These are phyloP conservation scores for Asclepias syriaca DNA, from an alignment of 257 asterid species.

Conservation along the genomic window DNA sequence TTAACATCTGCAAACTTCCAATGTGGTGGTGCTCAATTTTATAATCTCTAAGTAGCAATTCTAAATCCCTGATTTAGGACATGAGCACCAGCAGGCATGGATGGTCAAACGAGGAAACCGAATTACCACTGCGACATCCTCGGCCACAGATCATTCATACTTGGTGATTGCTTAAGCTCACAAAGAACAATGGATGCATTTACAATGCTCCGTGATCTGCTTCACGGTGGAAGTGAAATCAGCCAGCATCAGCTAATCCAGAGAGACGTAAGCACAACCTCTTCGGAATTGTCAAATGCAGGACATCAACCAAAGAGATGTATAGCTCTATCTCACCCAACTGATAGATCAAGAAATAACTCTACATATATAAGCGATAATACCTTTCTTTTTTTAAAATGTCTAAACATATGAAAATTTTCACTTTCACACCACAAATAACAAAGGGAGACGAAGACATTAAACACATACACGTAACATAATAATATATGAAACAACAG, in stretches of 20 bases:
- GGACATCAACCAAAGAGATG: too few species aligned
- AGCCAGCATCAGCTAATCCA: too few species aligned
- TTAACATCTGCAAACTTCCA: background rate
- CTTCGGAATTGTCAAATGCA: background rate
- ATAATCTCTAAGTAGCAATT: background rate
- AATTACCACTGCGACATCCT: slow-evolving; percentile 25
- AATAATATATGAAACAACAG: background rate
- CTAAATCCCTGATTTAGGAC: slow-evolving; percentile 20
- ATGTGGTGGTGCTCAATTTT: background rate
- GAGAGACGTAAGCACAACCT: too few species aligned
- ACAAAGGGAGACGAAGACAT: background rate
- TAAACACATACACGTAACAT: background rate
- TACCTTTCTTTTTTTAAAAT: too few species aligned
- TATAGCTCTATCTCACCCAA: background rate
- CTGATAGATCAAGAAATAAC: background rate
- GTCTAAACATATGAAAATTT: too few species aligned
- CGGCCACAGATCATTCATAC: slow-evolving; percentile 37
- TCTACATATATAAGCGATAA: too few species aligned
- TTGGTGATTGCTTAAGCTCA: slow-evolving; percentile 4
- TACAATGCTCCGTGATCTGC: background rate
- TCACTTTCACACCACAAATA: too few species aligned
- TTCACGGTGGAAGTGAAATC: background rate
- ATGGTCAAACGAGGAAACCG: slow-evolving; percentile 33
- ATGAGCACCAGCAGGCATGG: slow-evolving; percentile 9
- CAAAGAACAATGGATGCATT: background rate